Evolutionary conservation across 2,329 filamentous ascomycete genomes (phyloP).

Genomic region (Penicillium sclerotigenum): DNA sequence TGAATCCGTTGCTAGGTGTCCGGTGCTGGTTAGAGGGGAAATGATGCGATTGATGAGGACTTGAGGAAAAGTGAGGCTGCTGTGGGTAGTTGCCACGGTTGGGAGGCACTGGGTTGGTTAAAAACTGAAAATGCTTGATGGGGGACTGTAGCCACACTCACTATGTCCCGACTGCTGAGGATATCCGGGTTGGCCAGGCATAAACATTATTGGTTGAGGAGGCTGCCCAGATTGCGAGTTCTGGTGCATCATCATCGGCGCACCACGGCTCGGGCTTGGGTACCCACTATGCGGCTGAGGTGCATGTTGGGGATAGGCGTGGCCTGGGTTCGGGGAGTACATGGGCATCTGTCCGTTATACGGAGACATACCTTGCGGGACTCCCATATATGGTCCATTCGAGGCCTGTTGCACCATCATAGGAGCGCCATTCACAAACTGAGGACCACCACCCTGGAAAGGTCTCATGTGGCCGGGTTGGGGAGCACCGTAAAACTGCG

Average conservation of each 20-base stretch:
- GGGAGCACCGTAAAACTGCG: slow-evolving; percentile 65
- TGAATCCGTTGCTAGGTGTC: slow-evolving; percentile 54
- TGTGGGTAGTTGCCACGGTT: slow-evolving; percentile 59
- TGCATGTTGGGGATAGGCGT: slow-evolving; percentile 60
- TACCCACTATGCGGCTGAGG: slow-evolving; percentile 66
- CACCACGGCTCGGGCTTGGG: slow-evolving; percentile 80
- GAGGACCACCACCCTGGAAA: slow-evolving; percentile 67
- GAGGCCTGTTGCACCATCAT: slow-evolving; percentile 80
- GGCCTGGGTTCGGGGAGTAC: slow-evolving; percentile 72
- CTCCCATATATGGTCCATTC: slow-evolving; percentile 66
- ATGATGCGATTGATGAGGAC: slow-evolving; percentile 63
- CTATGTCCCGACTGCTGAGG: slow-evolving; percentile 70
- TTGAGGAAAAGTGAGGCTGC: slow-evolving; percentile 62
- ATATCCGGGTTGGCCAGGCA: slow-evolving; percentile 75
- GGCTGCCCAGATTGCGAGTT: slow-evolving; percentile 86
- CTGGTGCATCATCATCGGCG: slow-evolving; percentile 92
- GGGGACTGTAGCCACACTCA: slow-evolving; percentile 51
- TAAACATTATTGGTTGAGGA: slow-evolving; percentile 64
- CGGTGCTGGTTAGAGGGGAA: slow-evolving; percentile 59
- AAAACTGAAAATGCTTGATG: slow-evolving; percentile 35
- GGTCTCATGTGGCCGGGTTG: slow-evolving; percentile 70
- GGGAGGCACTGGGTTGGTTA: slow-evolving; percentile 54
- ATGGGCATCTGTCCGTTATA: slow-evolving; percentile 73
- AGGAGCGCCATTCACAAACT: slow-evolving; percentile 67
- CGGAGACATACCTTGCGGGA: slow-evolving; percentile 67